phyloP scores from a whole-genome alignment of 2,329 filamentous ascomycete species.

The Arthrinium puccinioides region DNA sequence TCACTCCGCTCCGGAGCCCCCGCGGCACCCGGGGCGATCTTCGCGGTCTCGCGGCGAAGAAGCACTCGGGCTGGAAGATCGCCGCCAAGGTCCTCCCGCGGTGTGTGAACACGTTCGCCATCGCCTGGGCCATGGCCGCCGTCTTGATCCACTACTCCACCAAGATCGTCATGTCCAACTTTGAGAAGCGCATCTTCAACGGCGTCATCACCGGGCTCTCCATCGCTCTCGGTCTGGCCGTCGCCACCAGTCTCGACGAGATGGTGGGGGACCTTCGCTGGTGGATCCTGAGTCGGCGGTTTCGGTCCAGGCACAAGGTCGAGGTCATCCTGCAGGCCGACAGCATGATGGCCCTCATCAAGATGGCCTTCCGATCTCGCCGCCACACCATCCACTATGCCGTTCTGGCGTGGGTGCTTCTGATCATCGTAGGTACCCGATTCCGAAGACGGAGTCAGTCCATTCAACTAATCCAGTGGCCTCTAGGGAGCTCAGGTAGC shows the following conservation, averaged over 20 bases:
- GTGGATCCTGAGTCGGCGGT: conserved; percentile 32
- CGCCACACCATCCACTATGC: conserved; percentile 18
- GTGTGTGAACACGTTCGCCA: conserved; percentile 21
- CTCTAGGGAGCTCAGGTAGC: conserved; percentile 32
- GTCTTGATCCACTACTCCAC: conserved; percentile 20
- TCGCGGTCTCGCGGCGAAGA: not conserved
- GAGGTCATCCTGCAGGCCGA: conserved; percentile 23
- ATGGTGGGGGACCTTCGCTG: conserved; percentile 37
- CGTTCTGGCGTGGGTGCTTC: conserved; percentile 20
- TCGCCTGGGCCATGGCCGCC: conserved; percentile 20
- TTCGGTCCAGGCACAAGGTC: conserved; percentile 30
- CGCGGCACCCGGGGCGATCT: too few species aligned
- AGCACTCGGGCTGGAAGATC: not conserved
- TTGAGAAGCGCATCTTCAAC: conserved; percentile 33
- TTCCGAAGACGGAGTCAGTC: too few species aligned
- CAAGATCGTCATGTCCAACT: conserved; percentile 21
- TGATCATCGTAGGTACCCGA: conserved; percentile 25
- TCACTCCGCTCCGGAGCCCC: too few species aligned
- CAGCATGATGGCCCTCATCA: conserved; percentile 19
- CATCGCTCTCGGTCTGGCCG: conserved; percentile 33
- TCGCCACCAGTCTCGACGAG: conserved; percentile 33
- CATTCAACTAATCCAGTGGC: too few species aligned
- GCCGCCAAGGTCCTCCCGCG: not conserved
- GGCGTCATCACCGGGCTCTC: conserved; percentile 34
- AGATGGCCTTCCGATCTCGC: conserved; percentile 19